Evolutionary conservation across 495 filamentous ascomycete species (phyloP).

Genomic region (Aspergillus leporis): DNA sequence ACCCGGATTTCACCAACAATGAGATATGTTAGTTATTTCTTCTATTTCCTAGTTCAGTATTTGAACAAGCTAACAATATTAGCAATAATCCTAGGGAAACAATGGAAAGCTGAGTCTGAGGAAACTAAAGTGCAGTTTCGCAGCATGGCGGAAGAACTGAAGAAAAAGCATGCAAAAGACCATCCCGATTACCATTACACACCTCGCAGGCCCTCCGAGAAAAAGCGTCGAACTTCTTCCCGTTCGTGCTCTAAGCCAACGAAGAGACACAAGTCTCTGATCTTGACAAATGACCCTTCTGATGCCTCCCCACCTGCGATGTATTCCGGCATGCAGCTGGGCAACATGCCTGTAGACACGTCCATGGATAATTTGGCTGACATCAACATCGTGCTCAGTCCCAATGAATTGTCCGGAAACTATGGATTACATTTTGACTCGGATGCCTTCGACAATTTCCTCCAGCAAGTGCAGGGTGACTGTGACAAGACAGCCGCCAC

Average conservation of each 20-base stretch:
- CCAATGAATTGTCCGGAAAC: conserved; percentile 2
- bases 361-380: not conserved
- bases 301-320: conserved; percentile 9
- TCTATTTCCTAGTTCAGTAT: not conserved
- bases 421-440: conserved; percentile 15
- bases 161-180: conserved; percentile 39
- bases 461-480: conserved; percentile 21
- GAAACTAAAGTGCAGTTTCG: conserved; percentile 36
- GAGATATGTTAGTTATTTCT: conserved; percentile 45
- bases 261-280: conserved; percentile 3
- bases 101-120: conserved; percentile 42
- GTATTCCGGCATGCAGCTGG: conserved; percentile 9
- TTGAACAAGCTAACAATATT: conserved; percentile 22
- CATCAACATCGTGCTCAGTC: conserved; percentile 5
- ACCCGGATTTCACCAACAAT: conserved; percentile 43
- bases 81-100: conserved; percentile 45
- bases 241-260: conserved; percentile 13
- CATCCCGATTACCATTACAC: conserved; percentile 51
- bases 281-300: conserved; percentile 8
- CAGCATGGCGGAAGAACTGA: conserved; percentile 35
- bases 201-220: conserved; percentile 50
- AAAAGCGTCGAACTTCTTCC: conserved; percentile 37
- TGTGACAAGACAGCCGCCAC: conserved; percentile 1
- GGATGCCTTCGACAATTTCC: conserved; percentile 16
- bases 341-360: not conserved